A percentile compares a stretch with the other conserved stretches of the same genome.
Conservation (phyloP, 192 early-diverging fungal species). For the Coemansia sp. region DNA sequence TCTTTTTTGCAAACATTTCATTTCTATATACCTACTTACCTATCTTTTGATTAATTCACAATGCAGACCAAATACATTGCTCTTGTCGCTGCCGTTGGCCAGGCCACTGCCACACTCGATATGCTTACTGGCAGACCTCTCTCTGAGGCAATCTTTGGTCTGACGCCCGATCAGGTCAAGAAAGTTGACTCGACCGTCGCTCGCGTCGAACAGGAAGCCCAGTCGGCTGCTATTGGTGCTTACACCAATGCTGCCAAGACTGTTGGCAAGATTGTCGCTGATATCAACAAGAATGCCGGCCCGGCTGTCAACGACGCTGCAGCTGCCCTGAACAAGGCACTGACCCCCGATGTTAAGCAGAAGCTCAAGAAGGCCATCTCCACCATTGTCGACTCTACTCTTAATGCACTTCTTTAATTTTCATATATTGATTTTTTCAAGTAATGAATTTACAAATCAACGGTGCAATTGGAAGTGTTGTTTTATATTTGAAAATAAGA, state of each 20-base stretch:
- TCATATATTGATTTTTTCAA: background rate
- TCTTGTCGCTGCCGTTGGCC: slow-evolving; percentile 28
- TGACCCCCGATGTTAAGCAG: slow-evolving; percentile 50
- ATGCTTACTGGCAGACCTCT: slow-evolving; percentile 43
- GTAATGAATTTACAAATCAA: too few species aligned
- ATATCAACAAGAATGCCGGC: slow-evolving; percentile 45
- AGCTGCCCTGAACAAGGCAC: slow-evolving; percentile 34
- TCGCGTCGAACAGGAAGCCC: slow-evolving; percentile 33
- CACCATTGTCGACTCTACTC: slow-evolving; percentile 43
- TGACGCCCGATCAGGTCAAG: slow-evolving; percentile 48
- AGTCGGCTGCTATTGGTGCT: slow-evolving; percentile 14
- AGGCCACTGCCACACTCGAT: slow-evolving; percentile 47
- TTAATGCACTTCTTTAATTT: slow-evolving; percentile 41
- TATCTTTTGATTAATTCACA: background rate
- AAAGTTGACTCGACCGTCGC: slow-evolving; percentile 39
- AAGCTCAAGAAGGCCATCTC: slow-evolving; percentile 53
- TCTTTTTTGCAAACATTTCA: too few species aligned
- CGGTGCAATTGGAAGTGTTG: too few species aligned
- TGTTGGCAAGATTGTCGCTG: slow-evolving; percentile 27
- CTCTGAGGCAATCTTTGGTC: slow-evolving; percentile 52
- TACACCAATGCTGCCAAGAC: slow-evolving; percentile 25
- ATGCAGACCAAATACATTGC: slow-evolving; percentile 39
- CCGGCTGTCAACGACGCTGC: slow-evolving; percentile 38
- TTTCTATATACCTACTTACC: background rate
- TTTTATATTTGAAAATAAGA: too few species aligned